Evolutionary conservation across 345 rosid species (phyloP).

Genomic region (Zanthoxylum bungeanum): DNA sequence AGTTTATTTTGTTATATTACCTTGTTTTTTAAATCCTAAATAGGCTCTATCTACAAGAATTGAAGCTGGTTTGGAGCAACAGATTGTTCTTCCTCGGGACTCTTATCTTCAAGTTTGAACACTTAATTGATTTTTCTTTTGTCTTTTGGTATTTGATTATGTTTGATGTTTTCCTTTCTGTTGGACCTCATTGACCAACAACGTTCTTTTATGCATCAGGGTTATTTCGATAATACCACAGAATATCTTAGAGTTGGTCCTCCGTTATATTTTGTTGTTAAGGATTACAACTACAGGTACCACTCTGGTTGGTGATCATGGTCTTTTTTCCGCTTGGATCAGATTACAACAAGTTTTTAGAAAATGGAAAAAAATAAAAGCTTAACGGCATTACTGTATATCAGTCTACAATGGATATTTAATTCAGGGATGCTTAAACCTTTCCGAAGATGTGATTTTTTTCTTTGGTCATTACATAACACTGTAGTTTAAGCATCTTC

Average conservation of each 20-base stretch:
- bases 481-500: neutral
- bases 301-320: neutral
- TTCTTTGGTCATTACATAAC: neutral
- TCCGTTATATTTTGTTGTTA: constrained; percentile 58
- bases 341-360: neutral
- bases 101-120: constrained; percentile 60
- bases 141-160: neutral
- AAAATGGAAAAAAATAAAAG: too few species aligned
- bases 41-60: constrained; percentile 55
- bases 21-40: neutral
- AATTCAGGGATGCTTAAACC: neutral
- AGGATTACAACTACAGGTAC: constrained; percentile 59
- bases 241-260: constrained; percentile 60
- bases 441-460: neutral
- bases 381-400: neutral
- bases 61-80: constrained; percentile 56
- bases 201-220: constrained; percentile 32
- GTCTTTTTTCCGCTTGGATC: neutral
- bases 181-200: neutral
- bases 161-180: neutral
- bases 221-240: constrained; percentile 48
- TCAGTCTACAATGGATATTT: neutral
- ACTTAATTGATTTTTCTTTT: neutral
- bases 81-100: constrained; percentile 60
- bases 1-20: neutral